Base-by-base conservation (phyloP, 768 basidiomycete genomes). In the Lentinus brumalis region DNA sequence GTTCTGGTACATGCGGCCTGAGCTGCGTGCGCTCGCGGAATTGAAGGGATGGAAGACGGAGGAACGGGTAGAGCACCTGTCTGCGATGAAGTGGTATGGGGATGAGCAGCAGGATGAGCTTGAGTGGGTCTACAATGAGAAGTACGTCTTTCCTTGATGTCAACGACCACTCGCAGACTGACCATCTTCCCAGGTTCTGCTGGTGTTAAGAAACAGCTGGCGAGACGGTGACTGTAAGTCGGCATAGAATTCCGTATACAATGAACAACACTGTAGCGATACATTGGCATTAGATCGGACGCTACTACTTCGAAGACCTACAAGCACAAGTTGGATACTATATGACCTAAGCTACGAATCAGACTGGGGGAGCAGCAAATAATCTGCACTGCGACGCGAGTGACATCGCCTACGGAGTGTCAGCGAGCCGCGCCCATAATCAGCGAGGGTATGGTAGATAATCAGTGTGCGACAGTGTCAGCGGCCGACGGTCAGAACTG, bases 81-180 rank as follows among this genome's bases (percentile, higher is more conserved):
- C 65, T 18, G 56, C 62, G 31, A 45, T 66, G 42, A 66, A 59
- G 45, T 66, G 65, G 65, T 66, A 66, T 26, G 65, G 62, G 18
- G 42, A 55, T 5, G 65, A 66, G 10, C 21, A 39, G 39, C 54
- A 56, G 31, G 56, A 61, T 9, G 59, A 63, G 52, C 2, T 66
- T 2, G 57, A 61, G 7, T 66, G 62, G 62, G 42, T 61, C 42
- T 61, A 61, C 46, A 66, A 66, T 16, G 65, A 66, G 60, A 63
- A 63, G 65, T 63, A 18, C 18, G 56, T 51, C 8, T 47, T n/a
- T 29, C n/a, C 16, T 49, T n/a, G 6, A 38, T n/a, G 35, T 42
- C 10, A 39, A 6, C 2, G 26, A n/a, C 2, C 8, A 46, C 11
- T 44, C 16, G 15, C 31, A 35, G 26, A 18, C 42, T 54, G 18